Evolutionary conservation across 2,329 filamentous ascomycete species (phyloP), one percentile per base, ranked within the genome.

Genomic region (Fusarium dlaminii): DNA sequence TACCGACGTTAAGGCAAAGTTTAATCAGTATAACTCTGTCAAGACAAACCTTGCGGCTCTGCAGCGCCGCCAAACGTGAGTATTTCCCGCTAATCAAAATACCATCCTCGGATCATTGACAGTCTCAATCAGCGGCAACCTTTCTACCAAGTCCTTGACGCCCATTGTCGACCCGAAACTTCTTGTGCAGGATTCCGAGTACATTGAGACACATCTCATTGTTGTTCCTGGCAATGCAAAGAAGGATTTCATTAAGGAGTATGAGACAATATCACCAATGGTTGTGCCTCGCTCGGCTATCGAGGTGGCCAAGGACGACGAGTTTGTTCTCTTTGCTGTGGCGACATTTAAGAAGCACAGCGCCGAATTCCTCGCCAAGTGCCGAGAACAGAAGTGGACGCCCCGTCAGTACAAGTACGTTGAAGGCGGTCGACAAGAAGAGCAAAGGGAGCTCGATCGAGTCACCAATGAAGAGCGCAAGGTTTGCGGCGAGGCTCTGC

Each of bases 1-100:
- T 86, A 98, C 95, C 82, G 96, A 98, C 81, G 94, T 98, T 84
- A 97, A 97, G 83, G 89, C 90, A 80, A 98, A 98, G 84, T 95
- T 96, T 86, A 94, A 90, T 82, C 95, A 98, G 84, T 98, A 98
- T 87, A 98, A 96, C 85, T 89, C 92, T 71, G 91, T 96, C 80
- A 98, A 97, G 86, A 93, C 93, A 61, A 96, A 92, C 74, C 90
- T 98, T 49, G 91, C 93, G 37, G 87, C 92, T 29, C 87, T 98
- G 58, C 92, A 98, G 83, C 91, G 96, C 77, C 95, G 93, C 83
- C 95, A 98, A 84, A 97, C 94, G 93, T 95, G 84, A 79, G 90
- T 72, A 43, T 29, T 27, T 24, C 14, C 20, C 20, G 9, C 36
- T 42, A 6, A 36, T 32, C 11, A 24, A 22, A 24, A 27, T 49